Base-by-base conservation (phyloP, 2,329 filamentous ascomycete species). In the Teratosphaeriaceae sp. region DNA sequence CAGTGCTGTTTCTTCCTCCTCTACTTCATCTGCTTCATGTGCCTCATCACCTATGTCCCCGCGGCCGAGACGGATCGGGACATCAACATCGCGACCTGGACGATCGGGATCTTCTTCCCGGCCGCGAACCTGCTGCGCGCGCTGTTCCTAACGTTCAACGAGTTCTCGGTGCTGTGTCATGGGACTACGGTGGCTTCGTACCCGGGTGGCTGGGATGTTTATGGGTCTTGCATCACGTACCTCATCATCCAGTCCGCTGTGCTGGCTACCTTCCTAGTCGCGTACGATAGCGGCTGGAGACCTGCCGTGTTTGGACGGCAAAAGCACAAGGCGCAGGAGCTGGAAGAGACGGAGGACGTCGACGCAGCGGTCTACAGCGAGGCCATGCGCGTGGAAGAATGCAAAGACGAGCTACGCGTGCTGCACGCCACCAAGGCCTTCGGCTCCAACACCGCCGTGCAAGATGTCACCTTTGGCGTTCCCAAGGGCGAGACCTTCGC, bases 171-270 rank as follows among this genome's bases (percentile, higher is more conserved):
- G 0, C 75, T 87, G 2, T 96, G 89, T 60, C 58, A 66, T 27
- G 73, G 78, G 23, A 80, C 75, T 16, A 47, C 71, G n/a, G 65
- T 88, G 16, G 78, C 81, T 1, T 68, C 72, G 1, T 82, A 86
- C 50, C 85, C 88, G 0, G 84, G 79, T 5, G 78, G 74, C 3
- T 78, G 95, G 23, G 73, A 74, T 1, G 76, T 83, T 21, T 96
- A 88, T 54, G 89, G 89, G 22, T 86, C 85, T 0, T 87, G 88
- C 0, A 90, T 95, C 26, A 64, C 92, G 0, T 95, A 94, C 61
- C 75, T 95, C 1, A 74, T 87, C 38, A 37, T 88, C 0, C 89
- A 96, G 59, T 78, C 79, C 0, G 61, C 86, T 19, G 46, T 86
- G 13, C 70, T 92, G 1, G 88, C 94, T 51, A 69, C 73, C 0